Percentiles rank a stretch among this genome's conserved stretches.
Conservation (phyloP, 371 early-diverging fungal genomes). For the Actinomortierella ambigua region DNA sequence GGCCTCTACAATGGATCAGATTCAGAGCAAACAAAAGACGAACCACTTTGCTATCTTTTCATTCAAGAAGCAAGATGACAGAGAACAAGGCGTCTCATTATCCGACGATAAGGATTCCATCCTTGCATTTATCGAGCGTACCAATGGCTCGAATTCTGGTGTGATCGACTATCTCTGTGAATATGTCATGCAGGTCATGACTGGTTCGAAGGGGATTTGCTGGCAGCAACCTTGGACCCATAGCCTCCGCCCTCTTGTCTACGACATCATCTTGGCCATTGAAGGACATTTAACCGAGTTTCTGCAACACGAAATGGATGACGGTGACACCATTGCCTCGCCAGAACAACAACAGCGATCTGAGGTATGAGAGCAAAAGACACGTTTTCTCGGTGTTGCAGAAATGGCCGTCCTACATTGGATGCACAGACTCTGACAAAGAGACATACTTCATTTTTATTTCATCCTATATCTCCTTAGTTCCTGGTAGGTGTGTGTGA, state of each 20-base stretch:
- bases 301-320: constrained; percentile 12
- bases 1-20: constrained; percentile 32
- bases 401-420: too few species aligned
- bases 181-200: constrained; percentile 24
- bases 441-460: neutral
- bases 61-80: constrained; percentile 13
- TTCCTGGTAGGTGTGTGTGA: constrained; percentile 25
- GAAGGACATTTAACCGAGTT: constrained; percentile 34
- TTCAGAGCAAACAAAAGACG: constrained; percentile 33
- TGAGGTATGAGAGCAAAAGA: too few species aligned
- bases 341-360: constrained; percentile 2
- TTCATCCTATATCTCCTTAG: constrained; percentile 3
- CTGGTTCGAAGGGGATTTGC: constrained; percentile 1
- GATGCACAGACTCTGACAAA: too few species aligned
- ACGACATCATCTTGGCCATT: constrained; percentile 11
- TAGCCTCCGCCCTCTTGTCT: constrained; percentile 12
- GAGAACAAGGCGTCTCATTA: neutral
- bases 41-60: constrained; percentile 47
- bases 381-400: too few species aligned
- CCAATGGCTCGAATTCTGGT: constrained; percentile 54
- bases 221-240: constrained; percentile 35
- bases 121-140: constrained; percentile 28
- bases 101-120: constrained; percentile 21
- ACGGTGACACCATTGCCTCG: neutral
- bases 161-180: constrained; percentile 48